Evolutionary conservation across 352 stramenopile species (phyloP).

Genomic region (Halophytophthora batemanensis): DNA sequence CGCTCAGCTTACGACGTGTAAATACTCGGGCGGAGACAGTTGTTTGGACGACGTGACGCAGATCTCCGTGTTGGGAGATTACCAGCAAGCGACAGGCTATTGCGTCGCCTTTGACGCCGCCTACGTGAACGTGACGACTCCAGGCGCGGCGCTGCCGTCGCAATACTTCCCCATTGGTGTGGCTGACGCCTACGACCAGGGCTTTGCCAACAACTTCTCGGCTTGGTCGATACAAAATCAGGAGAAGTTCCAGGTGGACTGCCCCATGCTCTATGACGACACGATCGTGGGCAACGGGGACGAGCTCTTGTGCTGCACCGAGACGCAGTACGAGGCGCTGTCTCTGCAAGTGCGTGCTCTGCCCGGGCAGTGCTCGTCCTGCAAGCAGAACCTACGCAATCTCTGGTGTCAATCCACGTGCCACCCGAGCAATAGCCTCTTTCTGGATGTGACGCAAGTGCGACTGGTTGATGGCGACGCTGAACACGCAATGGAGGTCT

Average conservation of each 20-base stretch:
- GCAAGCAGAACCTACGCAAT: slow-evolving; percentile 73
- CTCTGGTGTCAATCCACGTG: slow-evolving; percentile 81
- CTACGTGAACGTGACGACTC: slow-evolving; percentile 41
- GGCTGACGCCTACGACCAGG: slow-evolving; percentile 47
- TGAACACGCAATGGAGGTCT: slow-evolving; percentile 44
- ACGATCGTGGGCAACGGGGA: slow-evolving; percentile 40
- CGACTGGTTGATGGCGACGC: slow-evolving; percentile 53
- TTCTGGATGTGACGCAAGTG: slow-evolving; percentile 67
- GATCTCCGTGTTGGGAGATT: slow-evolving; percentile 48
- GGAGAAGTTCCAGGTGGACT: slow-evolving; percentile 64
- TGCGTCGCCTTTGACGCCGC: slow-evolving; percentile 70
- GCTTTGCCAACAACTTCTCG: slow-evolving; percentile 72
- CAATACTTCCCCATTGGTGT: slow-evolving; percentile 64
- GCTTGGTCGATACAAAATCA: slow-evolving; percentile 58
- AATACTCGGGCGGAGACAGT: slow-evolving; percentile 56
- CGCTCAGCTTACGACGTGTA: slow-evolving; percentile 56
- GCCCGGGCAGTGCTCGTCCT: slow-evolving; percentile 54
- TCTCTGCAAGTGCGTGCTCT: slow-evolving; percentile 62
- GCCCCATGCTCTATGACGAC: slow-evolving; percentile 64
- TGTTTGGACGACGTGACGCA: slow-evolving; percentile 55
- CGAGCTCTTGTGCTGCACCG: slow-evolving; percentile 73
- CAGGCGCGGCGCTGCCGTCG: slow-evolving; percentile 36
- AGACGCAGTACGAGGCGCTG: slow-evolving; percentile 65
- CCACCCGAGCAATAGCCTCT: slow-evolving; percentile 76
- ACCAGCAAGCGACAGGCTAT: slow-evolving; percentile 39